These are phyloP conservation scores for Panellus pusillus DNA, from an alignment of 768 basidiomycete genomes.

Conservation along the genomic window DNA sequence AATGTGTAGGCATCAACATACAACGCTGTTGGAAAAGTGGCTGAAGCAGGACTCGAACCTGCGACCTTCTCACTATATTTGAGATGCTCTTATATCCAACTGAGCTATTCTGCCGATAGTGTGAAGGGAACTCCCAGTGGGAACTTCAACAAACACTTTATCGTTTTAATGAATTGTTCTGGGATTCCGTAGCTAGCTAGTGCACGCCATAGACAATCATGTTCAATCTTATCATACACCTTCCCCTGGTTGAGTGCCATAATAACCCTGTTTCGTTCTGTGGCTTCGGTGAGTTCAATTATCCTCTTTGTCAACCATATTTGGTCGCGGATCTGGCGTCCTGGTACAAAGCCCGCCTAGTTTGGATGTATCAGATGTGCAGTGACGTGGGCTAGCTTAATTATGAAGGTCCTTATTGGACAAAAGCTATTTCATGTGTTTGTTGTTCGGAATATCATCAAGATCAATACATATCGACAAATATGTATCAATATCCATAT, in stretches of 20 bases:
- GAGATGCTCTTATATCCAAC: too few relatives aligned
- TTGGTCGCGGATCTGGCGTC: constrained; percentile 23
- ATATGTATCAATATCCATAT: too few relatives aligned
- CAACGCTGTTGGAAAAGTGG: too few relatives aligned
- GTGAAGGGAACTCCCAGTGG: too few relatives aligned
- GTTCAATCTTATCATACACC: constrained; percentile 21
- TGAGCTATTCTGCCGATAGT: too few relatives aligned
- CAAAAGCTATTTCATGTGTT: too few relatives aligned
- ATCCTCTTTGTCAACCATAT: constrained; percentile 19
- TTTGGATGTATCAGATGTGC: not conserved
- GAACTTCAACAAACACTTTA: too few relatives aligned
- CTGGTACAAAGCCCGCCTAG: constrained; percentile 24
- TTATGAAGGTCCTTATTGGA: not conserved
- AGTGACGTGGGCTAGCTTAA: not conserved
- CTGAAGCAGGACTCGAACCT: too few relatives aligned
- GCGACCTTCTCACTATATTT: too few relatives aligned
- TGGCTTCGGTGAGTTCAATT: not conserved
- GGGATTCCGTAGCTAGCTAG: constrained; percentile 1
- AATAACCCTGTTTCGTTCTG: constrained; percentile 11
- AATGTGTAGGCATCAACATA: not conserved
- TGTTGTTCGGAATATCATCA: too few relatives aligned
- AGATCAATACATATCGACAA: too few relatives aligned
- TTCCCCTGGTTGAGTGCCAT: not conserved
- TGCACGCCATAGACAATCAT: constrained; percentile 10
- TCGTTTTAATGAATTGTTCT: constrained; percentile 2